These are phyloP conservation scores for Marasmius sp. DNA, from an alignment of 1,284 basidiomycete genomes.

Conservation along the genomic window DNA sequence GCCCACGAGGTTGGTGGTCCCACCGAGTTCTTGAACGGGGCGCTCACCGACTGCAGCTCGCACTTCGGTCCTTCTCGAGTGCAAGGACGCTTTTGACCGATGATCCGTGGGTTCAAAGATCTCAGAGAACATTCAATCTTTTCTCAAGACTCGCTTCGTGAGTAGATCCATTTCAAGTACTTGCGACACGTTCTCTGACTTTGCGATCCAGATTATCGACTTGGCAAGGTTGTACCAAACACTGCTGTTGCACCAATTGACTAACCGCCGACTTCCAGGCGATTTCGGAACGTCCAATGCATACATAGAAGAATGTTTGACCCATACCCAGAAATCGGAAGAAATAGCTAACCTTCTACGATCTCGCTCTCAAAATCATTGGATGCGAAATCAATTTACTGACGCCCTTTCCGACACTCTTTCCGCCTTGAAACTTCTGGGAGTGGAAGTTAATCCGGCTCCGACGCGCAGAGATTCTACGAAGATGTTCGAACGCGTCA, in stretches of 20 bases:
- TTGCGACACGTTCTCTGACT: background rate
- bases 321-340: conserved; percentile 46
- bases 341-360: conserved; percentile 58
- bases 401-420: conserved; percentile 60
- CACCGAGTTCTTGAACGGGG: background rate
- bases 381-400: conserved; percentile 53
- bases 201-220: conserved; percentile 46
- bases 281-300: conserved; percentile 51
- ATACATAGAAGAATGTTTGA: conserved; percentile 52
- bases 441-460: conserved; percentile 54
- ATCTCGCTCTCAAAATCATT: conserved; percentile 60
- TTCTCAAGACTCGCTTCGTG: conserved; percentile 61
- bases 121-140: conserved; percentile 47
- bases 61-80: conserved; percentile 58
- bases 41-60: conserved; percentile 38
- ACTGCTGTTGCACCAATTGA: background rate
- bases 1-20: conserved; percentile 59
- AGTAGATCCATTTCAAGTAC: conserved; percentile 24
- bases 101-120: conserved; percentile 53
- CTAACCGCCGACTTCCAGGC: conserved; percentile 31
- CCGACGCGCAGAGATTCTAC: conserved; percentile 56
- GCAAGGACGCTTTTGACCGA: conserved; percentile 53
- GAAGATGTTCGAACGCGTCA: conserved; percentile 64
- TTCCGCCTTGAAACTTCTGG: conserved; percentile 58
- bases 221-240: conserved; percentile 51